A percentile compares a stretch with the other conserved stretches of the same genome.
These are phyloP conservation scores for Penicillium psychrosexuale DNA, from an alignment of 2,329 filamentous ascomycete species.

Conservation along the genomic window DNA sequence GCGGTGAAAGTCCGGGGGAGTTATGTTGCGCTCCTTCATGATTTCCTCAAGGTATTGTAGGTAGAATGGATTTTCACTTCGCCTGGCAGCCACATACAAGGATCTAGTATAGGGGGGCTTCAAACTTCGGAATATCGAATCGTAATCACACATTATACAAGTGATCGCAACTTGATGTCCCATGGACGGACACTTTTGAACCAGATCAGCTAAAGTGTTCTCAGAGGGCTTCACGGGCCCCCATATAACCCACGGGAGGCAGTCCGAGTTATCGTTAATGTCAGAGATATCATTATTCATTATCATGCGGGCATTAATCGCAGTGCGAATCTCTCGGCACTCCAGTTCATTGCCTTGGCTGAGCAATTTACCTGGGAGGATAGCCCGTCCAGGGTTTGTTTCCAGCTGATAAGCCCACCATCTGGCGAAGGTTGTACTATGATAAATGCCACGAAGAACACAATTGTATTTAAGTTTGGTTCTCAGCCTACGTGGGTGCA, in stretches of 20 bases:
- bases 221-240: constrained; percentile 2
- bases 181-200: constrained; percentile 13
- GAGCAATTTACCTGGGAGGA: constrained; percentile 11
- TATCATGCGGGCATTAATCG: constrained; percentile 18
- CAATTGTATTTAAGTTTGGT: constrained; percentile 11
- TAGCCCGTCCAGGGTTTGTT: constrained; percentile 3
- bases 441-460: constrained; percentile 22
- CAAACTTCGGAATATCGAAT: neutral
- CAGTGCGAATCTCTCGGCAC: constrained; percentile 9
- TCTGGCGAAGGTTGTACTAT: constrained; percentile 21
- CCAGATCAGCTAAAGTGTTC: constrained; percentile 5
- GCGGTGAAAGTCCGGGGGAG: too few relatives aligned
- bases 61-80: constrained; percentile 15
- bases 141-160: constrained; percentile 10
- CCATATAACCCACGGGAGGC: constrained; percentile 19
- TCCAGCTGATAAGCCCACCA: constrained; percentile 21
- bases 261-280: constrained; percentile 13
- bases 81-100: constrained; percentile 9
- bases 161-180: constrained; percentile 12
- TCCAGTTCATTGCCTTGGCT: constrained; percentile 7
- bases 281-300: constrained; percentile 21
- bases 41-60: constrained; percentile 11
- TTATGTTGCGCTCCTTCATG: neutral
- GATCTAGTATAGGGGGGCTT: constrained; percentile 1
- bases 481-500: constrained; percentile 13